These are phyloP conservation scores for Diaporthe batatas DNA, from an alignment of 2,329 filamentous ascomycete genomes.

Conservation along the genomic window DNA sequence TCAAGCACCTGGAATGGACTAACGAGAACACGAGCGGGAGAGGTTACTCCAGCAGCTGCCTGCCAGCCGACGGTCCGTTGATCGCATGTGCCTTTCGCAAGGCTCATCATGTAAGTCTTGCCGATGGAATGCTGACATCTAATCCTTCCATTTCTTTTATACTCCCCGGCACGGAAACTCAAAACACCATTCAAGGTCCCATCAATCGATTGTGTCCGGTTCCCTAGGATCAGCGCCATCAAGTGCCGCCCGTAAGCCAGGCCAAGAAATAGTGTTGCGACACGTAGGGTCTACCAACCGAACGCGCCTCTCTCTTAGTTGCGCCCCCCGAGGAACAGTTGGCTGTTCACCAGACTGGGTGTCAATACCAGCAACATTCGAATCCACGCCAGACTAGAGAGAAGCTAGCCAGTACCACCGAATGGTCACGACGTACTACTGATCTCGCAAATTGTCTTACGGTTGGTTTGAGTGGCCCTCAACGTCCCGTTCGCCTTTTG, in stretches of 20 bases:
- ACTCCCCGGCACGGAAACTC: not conserved
- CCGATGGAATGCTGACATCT: conserved; percentile 3
- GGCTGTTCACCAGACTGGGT: not conserved
- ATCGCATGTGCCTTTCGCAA: conserved; percentile 12
- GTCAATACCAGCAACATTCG: not conserved
- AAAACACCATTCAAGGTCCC: not conserved
- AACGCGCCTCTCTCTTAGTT: conserved; percentile 1
- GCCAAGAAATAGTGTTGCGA: not conserved
- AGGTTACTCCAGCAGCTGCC: conserved; percentile 32
- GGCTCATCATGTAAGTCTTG: conserved; percentile 30
- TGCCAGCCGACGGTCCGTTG: conserved; percentile 34
- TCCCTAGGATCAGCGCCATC: not conserved
- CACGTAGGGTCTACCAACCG: not conserved
- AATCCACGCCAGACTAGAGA: not conserved
- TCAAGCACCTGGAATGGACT: conserved; percentile 3
- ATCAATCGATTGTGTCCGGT: not conserved
- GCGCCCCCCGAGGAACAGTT: not conserved
- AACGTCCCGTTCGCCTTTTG: not conserved
- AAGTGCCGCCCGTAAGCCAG: not conserved
- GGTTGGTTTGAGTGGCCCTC: not conserved
- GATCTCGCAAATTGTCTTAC: not conserved
- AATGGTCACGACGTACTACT: not conserved
- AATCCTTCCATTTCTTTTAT: not conserved
- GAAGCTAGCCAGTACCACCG: not conserved
- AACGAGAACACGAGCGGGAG: not conserved